A percentile compares a stretch with the other conserved stretches of the same genome.
Conservation (phyloP, 495 filamentous ascomycete genomes). For the Penicillium crystallinum region DNA sequence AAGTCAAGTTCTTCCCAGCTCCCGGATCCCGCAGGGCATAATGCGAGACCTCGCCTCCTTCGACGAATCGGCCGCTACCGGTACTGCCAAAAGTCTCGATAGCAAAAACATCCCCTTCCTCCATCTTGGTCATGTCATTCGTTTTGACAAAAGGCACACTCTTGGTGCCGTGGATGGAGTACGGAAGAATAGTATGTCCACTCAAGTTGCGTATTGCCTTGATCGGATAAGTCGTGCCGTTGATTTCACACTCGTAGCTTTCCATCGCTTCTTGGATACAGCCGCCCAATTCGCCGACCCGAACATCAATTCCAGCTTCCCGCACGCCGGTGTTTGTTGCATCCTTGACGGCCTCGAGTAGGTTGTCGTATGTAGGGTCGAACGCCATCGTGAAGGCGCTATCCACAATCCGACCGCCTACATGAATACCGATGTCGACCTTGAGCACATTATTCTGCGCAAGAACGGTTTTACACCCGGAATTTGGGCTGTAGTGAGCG, state of each 20-base stretch:
- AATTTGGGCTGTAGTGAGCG: conserved; percentile 61
- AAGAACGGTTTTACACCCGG: conserved; percentile 26
- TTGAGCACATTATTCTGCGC: conserved; percentile 54
- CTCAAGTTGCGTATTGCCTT: conserved; percentile 54
- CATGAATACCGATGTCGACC: conserved; percentile 62
- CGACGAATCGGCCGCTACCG: conserved; percentile 38
- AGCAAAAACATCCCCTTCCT: conserved; percentile 60
- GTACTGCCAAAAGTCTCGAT: conserved; percentile 63
- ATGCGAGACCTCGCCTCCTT: neutral
- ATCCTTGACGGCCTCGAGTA: conserved; percentile 56
- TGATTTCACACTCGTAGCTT: conserved; percentile 58
- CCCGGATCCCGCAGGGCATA: neutral
- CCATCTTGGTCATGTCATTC: conserved; percentile 57
- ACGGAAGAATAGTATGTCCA: conserved; percentile 56
- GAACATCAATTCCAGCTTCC: conserved; percentile 54
- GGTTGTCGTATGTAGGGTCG: conserved; percentile 56
- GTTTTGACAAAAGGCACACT: conserved; percentile 58
- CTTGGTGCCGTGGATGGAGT: conserved; percentile 58
- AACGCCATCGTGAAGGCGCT: conserved; percentile 61
- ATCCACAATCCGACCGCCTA: conserved; percentile 63
- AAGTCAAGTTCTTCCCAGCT: neutral
- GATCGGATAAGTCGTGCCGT: conserved; percentile 50
- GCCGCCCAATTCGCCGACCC: conserved; percentile 56
- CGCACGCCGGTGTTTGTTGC: conserved; percentile 53
- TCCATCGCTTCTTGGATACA: conserved; percentile 66